Percentiles rank a stretch among this genome's conserved stretches.
phyloP scores from a whole-genome alignment of 2,329 filamentous ascomycete genomes.

The Aspergillus ochraceoroseus region DNA sequence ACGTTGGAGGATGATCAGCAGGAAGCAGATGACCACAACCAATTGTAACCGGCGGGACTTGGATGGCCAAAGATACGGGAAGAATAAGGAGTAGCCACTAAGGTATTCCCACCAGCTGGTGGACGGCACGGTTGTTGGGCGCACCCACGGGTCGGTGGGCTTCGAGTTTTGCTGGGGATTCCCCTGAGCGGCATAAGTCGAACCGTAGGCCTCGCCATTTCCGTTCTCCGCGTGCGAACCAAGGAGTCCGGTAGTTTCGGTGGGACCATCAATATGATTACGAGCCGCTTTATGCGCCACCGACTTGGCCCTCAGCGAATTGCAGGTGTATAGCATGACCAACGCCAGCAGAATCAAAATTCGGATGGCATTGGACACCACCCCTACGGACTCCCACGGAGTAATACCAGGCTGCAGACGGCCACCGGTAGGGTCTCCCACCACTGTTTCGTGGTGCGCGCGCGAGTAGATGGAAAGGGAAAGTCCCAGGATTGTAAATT shows the following conservation, averaged over 20 bases:
- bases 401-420: conserved; percentile 41
- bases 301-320: conserved; percentile 42
- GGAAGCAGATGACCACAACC: conserved; percentile 75
- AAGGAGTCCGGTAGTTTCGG: conserved; percentile 43
- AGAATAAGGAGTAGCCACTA: conserved; percentile 85
- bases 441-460: conserved; percentile 59
- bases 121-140: conserved; percentile 76
- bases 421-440: conserved; percentile 47
- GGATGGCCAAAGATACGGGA: conserved; percentile 93
- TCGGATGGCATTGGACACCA: conserved; percentile 60
- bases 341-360: conserved; percentile 61
- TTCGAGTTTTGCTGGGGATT: conserved; percentile 43
- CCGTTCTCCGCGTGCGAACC: conserved; percentile 46
- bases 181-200: conserved; percentile 40
- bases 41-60: conserved; percentile 71
- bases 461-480: conserved; percentile 65
- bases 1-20: conserved; percentile 73
- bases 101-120: conserved; percentile 97
- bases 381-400: conserved; percentile 40
- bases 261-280: conserved; percentile 33
- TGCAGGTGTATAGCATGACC: conserved; percentile 55
- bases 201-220: conserved; percentile 45
- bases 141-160: conserved; percentile 71
- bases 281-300: conserved; percentile 35
- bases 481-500: conserved; percentile 65